Evolutionary conservation across 2,329 filamentous ascomycete species (phyloP).

Genomic region (Mariannaea elegans): DNA sequence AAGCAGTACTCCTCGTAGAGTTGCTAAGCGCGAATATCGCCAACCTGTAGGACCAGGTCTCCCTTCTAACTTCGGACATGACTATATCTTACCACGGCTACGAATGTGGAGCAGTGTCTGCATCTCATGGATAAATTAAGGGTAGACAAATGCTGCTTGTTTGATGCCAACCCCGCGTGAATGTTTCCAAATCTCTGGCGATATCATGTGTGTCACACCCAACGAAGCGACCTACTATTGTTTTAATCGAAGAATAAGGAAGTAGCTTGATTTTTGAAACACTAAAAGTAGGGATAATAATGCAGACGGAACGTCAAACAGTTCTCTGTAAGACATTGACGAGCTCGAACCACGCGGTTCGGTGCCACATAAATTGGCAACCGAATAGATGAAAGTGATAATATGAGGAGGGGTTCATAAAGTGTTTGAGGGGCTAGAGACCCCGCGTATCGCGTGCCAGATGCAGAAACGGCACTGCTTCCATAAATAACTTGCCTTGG

Average conservation of each 20-base stretch:
- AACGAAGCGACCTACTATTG: too few species aligned
- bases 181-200: neutral
- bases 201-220: too few species aligned
- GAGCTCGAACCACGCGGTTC: slow-evolving; percentile 8
- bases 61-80: too few species aligned
- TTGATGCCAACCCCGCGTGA: neutral
- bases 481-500: slow-evolving; percentile 15
- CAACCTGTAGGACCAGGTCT: too few species aligned
- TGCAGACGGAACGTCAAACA: slow-evolving; percentile 8
- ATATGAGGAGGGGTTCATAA: neutral
- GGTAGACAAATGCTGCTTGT: neutral
- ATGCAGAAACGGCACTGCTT: slow-evolving; percentile 10
- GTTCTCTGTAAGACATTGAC: slow-evolving; percentile 15
- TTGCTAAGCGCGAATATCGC: too few species aligned
- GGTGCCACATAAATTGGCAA: slow-evolving; percentile 8
- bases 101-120: too few species aligned
- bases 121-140: too few species aligned
- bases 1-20: too few species aligned
- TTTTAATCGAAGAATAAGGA: neutral
- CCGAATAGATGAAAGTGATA: slow-evolving; percentile 7
- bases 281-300: slow-evolving; percentile 7
- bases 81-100: too few species aligned
- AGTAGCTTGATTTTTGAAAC: slow-evolving; percentile 6
- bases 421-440: neutral
- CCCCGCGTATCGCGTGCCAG: slow-evolving; percentile 10